These are phyloP conservation scores for Phytopythium cucurbitacearum DNA, from an alignment of 352 stramenopile species.

Conservation along the genomic window DNA sequence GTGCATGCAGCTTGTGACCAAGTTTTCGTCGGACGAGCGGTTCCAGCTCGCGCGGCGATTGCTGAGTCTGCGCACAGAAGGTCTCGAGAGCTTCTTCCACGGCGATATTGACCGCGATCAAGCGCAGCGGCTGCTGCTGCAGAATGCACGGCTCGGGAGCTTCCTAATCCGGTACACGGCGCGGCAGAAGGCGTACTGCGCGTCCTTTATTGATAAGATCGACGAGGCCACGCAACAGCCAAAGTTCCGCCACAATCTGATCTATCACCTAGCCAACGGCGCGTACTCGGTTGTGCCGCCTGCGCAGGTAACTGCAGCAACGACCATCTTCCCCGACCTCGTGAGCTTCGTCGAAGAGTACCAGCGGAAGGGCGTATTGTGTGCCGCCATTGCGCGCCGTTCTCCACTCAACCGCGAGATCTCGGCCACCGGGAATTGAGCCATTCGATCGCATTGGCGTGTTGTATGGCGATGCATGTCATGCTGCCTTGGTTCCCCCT, in stretches of 20 bases:
- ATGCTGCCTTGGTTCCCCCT: no score
- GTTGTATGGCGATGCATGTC: neutral
- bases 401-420: constrained; percentile 57
- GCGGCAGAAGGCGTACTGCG: constrained; percentile 57
- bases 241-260: constrained; percentile 65
- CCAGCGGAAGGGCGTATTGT: constrained; percentile 61
- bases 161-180: constrained; percentile 79
- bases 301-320: constrained; percentile 43
- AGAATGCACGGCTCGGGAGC: constrained; percentile 19
- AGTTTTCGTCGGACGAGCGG: constrained; percentile 54
- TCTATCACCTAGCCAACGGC: constrained; percentile 59
- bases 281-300: constrained; percentile 59
- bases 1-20: constrained; percentile 50
- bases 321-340: constrained; percentile 56
- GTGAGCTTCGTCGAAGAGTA: constrained; percentile 77
- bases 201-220: constrained; percentile 59
- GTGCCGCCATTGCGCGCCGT: constrained; percentile 37
- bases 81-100: constrained; percentile 75
- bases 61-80: constrained; percentile 44
- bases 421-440: constrained; percentile 18
- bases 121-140: constrained; percentile 38
- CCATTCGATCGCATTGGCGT: neutral
- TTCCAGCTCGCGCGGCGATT: constrained; percentile 65
- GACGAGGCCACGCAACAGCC: constrained; percentile 22
- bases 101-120: constrained; percentile 58